Evolutionary conservation across 441 rosid species (phyloP), one percentile per base, ranked within the genome.

Genomic region (Pelargonium australe): DNA sequence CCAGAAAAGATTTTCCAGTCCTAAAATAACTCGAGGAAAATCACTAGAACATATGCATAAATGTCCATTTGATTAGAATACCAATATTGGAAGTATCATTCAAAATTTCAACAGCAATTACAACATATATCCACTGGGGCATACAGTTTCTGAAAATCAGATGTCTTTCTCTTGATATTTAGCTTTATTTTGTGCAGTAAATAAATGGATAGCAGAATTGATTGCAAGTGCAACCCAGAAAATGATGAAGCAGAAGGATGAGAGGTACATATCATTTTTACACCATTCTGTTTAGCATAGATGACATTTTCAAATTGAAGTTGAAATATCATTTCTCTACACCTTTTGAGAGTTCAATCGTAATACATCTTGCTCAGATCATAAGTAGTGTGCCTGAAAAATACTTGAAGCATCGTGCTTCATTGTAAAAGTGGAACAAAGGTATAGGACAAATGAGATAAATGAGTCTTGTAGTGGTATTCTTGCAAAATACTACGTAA

Each of bases 241-340:
- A 79, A 91, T 91, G 99, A 94, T 94, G 97, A 91, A 88, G 84
- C 89, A 88, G 75, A 94, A 94, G 81, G 99, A 94, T 83, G 97
- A 94, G 82, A 94, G 99, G 97, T 91, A 74, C 16, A 63, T 20
- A 64, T 10, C 41, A 49, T 31, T 43, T 61, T 73, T 25, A 44
- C 70, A 40, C 47, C 17, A 23, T 34, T 63, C 72, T 40, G 19
- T 44, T 51, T 13, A 11, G 19, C 17, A 37, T 12, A n/a, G 58
- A 2, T 40, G 31, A 28, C 31, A 55, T 45, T 17, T 19, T 37
- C 43, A 71, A 31, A 62, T 23, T 37, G 5, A 63, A 49, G 68
- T 11, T 64, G 63, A 51, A n/a, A 70, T 60, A 20, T 16, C 55
- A 17, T 28, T 72, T 61, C 66, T 47, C 2, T 55, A 40, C 49